Conservation (phyloP, 176 grass and related monocot genomes). For the Carex myosuroides region DNA sequence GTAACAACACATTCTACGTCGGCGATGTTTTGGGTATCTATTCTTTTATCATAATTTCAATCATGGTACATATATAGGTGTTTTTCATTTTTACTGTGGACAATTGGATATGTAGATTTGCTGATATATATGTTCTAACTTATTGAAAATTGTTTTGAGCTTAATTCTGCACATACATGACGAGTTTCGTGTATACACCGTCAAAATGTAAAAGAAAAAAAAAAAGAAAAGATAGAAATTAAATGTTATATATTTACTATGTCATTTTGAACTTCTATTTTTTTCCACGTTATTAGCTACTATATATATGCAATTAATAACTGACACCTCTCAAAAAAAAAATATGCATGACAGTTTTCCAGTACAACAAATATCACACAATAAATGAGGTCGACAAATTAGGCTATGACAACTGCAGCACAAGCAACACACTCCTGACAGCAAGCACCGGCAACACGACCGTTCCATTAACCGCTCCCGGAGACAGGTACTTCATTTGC, state of each 20-base stretch:
- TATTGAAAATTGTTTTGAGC: neutral
- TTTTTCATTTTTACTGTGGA: neutral
- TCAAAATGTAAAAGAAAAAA: neutral
- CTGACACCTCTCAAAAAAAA: neutral
- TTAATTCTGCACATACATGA: neutral
- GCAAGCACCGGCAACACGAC: constrained; percentile 65
- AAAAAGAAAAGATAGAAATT: neutral
- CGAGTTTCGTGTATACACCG: neutral
- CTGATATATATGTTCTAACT: neutral
- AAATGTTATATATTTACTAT: neutral
- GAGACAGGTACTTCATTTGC: constrained; percentile 62
- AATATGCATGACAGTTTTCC: constrained; percentile 44
- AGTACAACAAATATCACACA: constrained; percentile 61
- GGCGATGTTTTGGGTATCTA: constrained; percentile 60
- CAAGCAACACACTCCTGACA: constrained; percentile 25
- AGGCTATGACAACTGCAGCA: constrained; percentile 57
- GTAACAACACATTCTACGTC: constrained; percentile 54
- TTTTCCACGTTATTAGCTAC: neutral
- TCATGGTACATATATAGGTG: neutral
- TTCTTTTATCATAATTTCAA: neutral
- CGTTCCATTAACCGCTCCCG: constrained; percentile 37
- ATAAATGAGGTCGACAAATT: constrained; percentile 53
- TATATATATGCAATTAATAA: neutral
- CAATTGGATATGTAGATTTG: neutral
- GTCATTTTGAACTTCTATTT: neutral